phyloP scores from a whole-genome alignment of 441 rosid genomes.

The Lagerstroemia fauriei region DNA sequence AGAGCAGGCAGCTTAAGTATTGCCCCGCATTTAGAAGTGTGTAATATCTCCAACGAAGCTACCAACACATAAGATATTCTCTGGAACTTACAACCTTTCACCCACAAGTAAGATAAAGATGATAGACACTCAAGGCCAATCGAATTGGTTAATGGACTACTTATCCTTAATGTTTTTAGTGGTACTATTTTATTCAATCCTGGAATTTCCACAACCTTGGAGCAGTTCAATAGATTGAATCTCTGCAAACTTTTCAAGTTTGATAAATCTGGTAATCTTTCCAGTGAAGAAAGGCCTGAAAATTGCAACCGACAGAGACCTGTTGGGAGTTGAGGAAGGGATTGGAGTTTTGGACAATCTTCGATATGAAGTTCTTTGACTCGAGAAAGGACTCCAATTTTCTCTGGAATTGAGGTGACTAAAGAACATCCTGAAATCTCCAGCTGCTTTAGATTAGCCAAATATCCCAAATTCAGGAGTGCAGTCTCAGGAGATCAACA shows the following conservation, averaged over 20 bases:
- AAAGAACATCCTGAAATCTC: background rate
- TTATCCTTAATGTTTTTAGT: background rate
- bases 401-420: background rate
- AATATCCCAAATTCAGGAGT: background rate
- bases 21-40: background rate
- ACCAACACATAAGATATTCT: background rate
- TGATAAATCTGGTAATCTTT: background rate
- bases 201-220: background rate
- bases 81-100: background rate
- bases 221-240: background rate
- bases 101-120: background rate
- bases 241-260: background rate
- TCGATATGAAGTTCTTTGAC: background rate
- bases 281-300: background rate
- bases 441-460: conserved; percentile 3
- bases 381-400: background rate
- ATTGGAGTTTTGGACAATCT: background rate
- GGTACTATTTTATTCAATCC: background rate
- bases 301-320: background rate
- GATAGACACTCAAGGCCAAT: background rate
- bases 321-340: conserved; percentile 6
- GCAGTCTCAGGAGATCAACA: background rate
- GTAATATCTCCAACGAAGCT: background rate
- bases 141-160: background rate
- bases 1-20: background rate